Evolutionary conservation across 805 yeast species (phyloP), one percentile per base, ranked within the genome.

Genomic region (Helenozyma rhizophorensis): DNA sequence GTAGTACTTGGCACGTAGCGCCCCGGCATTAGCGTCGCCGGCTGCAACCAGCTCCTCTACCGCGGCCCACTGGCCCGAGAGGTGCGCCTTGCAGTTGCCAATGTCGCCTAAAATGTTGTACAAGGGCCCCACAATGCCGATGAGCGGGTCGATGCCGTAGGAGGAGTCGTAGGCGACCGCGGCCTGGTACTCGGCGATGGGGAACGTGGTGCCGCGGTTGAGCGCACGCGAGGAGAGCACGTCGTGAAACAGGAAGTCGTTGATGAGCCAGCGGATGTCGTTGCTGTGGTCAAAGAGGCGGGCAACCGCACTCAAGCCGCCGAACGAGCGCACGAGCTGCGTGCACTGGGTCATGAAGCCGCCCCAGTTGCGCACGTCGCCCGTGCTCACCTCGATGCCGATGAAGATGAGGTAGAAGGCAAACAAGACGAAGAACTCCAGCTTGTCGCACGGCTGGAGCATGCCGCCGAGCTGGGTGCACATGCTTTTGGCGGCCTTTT

Each of bases 231-330:
- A 40, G 21, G 45, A 43, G 11, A 48, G 47, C 15, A 47, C 24
- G 33, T 48, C 53, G 31, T 48, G 53, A 33, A 41, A 47, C 31
- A 44, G 42, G 34, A 48, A 48, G 30, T 48, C 47, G 17, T 43
- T 37, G 21, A 48, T 31, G 21, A 47, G 36, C 49, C 50, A 48
- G 25, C 40, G 39, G 39, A 48, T 47, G 28, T 48, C 51, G 37
- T 47, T 48, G 26, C 38, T 33, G 21, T 32, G 25, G 12, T 36
- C 34, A 23, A 48, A 48, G 13, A 28, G 28, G 5, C 27, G 25
- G 14, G 37, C 21, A 14, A 45, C 43, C 23, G 21, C 25, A 10
- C 23, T 14, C n/a, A 42, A 33, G 5, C 53, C 53, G 10, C 51
- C 51, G 18, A 26, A 33, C 1, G 40, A 34, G 11, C 32, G 32